Evolutionary conservation across 1,139 yeast genomes (phyloP).

Genomic region (Suhomyces taliae): DNA sequence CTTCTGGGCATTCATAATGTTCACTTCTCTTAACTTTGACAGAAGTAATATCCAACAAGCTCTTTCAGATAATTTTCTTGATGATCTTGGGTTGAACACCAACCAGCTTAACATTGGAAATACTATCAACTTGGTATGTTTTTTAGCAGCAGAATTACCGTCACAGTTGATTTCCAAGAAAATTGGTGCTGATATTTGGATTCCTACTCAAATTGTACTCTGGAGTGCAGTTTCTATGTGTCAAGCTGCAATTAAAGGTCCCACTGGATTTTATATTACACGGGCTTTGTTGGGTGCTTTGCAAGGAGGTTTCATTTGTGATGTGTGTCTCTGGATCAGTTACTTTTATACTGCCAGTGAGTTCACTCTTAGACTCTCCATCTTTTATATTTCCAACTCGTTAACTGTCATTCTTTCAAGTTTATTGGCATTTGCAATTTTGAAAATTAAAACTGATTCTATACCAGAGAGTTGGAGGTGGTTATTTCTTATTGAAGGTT

Average conservation of each 20-base stretch:
- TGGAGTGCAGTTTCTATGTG: slow-evolving; percentile 52
- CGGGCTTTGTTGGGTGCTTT: slow-evolving; percentile 28
- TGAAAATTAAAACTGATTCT: slow-evolving; percentile 16
- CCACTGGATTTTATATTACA: slow-evolving; percentile 23
- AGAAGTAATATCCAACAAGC: slow-evolving; percentile 53
- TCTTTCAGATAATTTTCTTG: slow-evolving; percentile 46
- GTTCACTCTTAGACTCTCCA: slow-evolving; percentile 25
- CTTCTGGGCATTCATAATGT: slow-evolving; percentile 49
- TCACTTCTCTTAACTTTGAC: slow-evolving; percentile 52
- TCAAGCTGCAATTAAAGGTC: slow-evolving; percentile 41
- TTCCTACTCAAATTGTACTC: slow-evolving; percentile 49
- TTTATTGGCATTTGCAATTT: slow-evolving; percentile 32
- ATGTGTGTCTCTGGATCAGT: slow-evolving; percentile 30
- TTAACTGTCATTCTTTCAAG: slow-evolving; percentile 22
- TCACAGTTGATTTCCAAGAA: slow-evolving; percentile 55
- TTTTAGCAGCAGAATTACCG: slow-evolving; percentile 55
- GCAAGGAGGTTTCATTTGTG: slow-evolving; percentile 33
- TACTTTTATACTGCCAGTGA: slow-evolving; percentile 28
- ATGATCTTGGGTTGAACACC: slow-evolving; percentile 44
- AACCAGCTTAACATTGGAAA: slow-evolving; percentile 49
- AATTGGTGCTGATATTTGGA: slow-evolving; percentile 54
- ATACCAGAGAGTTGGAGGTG: slow-evolving; percentile 31
- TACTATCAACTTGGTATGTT: slow-evolving; percentile 44
- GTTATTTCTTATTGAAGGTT: slow-evolving; percentile 37
- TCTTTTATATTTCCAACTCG: slow-evolving; percentile 26